Evolutionary conservation across 768 basidiomycete species (phyloP), one percentile per base, ranked within the genome.

Genomic region (Leccinellum luteum): DNA sequence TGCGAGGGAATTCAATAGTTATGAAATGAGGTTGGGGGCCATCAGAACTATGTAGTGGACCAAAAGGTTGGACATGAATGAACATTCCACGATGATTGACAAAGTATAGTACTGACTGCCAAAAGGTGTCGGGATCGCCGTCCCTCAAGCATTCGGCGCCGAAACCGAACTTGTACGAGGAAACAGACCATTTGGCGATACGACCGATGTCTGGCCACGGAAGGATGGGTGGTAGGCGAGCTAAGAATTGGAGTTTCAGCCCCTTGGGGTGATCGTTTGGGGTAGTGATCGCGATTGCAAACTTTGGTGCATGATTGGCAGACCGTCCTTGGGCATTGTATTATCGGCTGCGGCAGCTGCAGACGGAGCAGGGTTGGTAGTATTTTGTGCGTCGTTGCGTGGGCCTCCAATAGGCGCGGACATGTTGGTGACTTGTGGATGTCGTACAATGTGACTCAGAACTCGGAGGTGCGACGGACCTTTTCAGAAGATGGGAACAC

Each of bases 11-110:
- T 69, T 95, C 90, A 51, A 97, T 79, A 0, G 94, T 96, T 66
- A 98, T 91, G 61, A 90, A 90, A 75, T 99, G 96, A 2, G 97
- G 97, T 66, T 98, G 97, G 2, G 95, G 93, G 2, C 97, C 97
- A 69, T 98, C 97, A 4, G 89, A 89, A 69, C 90, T 92, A 61
- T 17, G 43, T 54, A 61, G 28, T 9, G 19, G 27, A 25, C 38
- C 38, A 38, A 38, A 35, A 38, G 17, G 35, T n/a, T 38, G 35
- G 15, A 35, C 15, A 0, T 0, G 25, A n/a, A n/a, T n/a, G n/a
- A 27, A 7, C 28, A 13, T 21, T 44, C 13, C 19, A 30, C 15
- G 35, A 55, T 19, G 51, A 25, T 21, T 1, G 31, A 31, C 38
- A 41, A 17, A 9, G n/a, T 9, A n/a, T n/a, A 28, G 38, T 8